These are phyloP conservation scores for Colletotrichum sp. DNA, from an alignment of 2,329 filamentous ascomycete genomes.

Conservation along the genomic window DNA sequence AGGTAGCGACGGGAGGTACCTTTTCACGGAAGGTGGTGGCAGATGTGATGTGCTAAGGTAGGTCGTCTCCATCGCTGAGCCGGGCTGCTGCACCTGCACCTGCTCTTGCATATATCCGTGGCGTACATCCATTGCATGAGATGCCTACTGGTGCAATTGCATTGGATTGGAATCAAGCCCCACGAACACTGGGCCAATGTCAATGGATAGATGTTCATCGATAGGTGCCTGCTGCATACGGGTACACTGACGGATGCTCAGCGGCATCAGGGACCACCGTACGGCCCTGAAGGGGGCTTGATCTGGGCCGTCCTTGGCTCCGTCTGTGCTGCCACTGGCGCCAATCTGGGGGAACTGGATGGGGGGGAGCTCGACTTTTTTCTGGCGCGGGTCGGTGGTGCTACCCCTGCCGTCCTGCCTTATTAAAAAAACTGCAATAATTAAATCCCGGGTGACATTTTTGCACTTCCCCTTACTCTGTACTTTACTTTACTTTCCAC, in stretches of 20 bases:
- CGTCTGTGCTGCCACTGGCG: constrained; percentile 21
- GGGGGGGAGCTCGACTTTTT: constrained; percentile 11
- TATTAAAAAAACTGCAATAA: constrained; percentile 23
- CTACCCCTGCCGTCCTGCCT: constrained; percentile 21
- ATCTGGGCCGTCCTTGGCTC: constrained; percentile 21
- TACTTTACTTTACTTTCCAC: constrained; percentile 15
- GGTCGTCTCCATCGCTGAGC: background rate
- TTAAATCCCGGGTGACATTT: constrained; percentile 22
- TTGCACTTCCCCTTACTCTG: constrained; percentile 21
- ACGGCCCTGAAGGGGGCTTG: constrained; percentile 10
- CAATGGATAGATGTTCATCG: background rate
- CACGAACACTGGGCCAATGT: background rate
- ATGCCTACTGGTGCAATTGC: background rate
- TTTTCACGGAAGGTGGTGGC: background rate
- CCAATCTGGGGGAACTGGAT: constrained; percentile 21
- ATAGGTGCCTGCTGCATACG: background rate
- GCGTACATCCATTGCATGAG: background rate
- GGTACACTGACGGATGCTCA: background rate
- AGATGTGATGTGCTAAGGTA: background rate
- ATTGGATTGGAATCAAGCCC: background rate
- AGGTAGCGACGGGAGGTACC: background rate
- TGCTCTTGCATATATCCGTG: background rate
- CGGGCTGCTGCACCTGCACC: background rate
- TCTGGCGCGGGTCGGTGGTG: constrained; percentile 10
- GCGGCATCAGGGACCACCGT: constrained; percentile 8